phyloP scores from a whole-genome alignment of 345 rosid species.

The Nephelium lappaceum region DNA sequence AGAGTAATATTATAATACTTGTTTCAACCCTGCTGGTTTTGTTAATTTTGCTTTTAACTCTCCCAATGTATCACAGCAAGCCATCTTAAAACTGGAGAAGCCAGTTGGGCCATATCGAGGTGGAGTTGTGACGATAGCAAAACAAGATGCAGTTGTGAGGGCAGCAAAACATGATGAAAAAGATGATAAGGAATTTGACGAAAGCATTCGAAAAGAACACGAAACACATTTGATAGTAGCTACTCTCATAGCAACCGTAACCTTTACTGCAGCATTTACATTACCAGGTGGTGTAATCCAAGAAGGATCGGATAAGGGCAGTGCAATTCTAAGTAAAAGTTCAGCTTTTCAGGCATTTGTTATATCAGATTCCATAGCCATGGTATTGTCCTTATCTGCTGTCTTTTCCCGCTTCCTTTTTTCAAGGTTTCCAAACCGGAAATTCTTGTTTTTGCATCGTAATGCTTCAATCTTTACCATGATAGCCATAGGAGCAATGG shows the following conservation, averaged over 20 bases:
- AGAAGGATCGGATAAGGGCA: neutral
- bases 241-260: neutral
- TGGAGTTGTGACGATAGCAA: neutral
- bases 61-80: too few species aligned
- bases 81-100: too few species aligned
- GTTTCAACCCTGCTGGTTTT: too few species aligned
- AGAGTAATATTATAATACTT: too few species aligned
- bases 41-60: too few species aligned
- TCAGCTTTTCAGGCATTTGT: neutral
- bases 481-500: neutral
- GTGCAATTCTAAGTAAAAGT: neutral
- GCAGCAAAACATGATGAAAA: too few species aligned
- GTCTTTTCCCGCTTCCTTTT: neutral
- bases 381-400: neutral
- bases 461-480: neutral
- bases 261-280: neutral
- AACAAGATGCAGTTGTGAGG: too few species aligned
- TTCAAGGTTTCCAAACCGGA: fast-evolving
- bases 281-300: neutral
- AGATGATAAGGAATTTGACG: too few species aligned
- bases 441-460: too few species aligned
- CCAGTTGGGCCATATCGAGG: neutral
- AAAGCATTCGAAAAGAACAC: too few species aligned
- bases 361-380: neutral
- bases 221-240: neutral